Conservation (phyloP, 805 yeast genomes). For the Zygosaccharomyces lentus region DNA sequence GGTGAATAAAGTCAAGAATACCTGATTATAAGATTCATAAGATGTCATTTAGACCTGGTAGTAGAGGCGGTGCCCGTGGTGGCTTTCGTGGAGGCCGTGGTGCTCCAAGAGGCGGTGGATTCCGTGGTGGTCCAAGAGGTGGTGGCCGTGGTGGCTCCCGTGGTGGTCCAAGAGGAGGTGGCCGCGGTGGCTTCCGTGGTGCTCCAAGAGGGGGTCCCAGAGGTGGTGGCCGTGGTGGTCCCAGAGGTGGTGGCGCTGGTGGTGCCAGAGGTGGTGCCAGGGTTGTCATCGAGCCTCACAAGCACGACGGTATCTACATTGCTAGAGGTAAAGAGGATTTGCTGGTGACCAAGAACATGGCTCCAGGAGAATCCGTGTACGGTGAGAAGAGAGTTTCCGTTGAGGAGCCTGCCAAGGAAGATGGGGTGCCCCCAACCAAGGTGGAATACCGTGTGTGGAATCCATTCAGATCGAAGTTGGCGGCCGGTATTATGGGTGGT, state of each 20-base stretch:
- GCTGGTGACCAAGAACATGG: conserved; percentile 91
- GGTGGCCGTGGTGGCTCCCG: conserved; percentile 40
- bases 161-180: conserved; percentile 59
- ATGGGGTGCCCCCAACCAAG: conserved; percentile 86
- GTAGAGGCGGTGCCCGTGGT: conserved; percentile 56
- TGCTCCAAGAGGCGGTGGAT: conserved; percentile 46
- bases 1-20: neutral
- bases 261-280: conserved; percentile 91
- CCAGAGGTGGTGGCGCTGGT: conserved; percentile 50
- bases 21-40: conserved; percentile 6
- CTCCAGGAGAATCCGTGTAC: conserved; percentile 98
- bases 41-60: conserved; percentile 77
- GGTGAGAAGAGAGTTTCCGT: conserved; percentile 95
- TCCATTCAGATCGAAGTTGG: conserved; percentile 99
- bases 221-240: conserved; percentile 53
- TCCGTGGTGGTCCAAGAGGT: conserved; percentile 45
- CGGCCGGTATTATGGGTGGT: conserved; percentile 99
- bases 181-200: conserved; percentile 80
- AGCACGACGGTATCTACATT: conserved; percentile 98
- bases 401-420: conserved; percentile 89
- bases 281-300: conserved; percentile 97
- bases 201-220: conserved; percentile 40
- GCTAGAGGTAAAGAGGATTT: conserved; percentile 99
- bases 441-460: conserved; percentile 99
- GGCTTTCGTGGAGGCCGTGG: conserved; percentile 30